These are phyloP conservation scores for Drechslera avenae DNA, from an alignment of 2,329 filamentous ascomycete species.

Conservation along the genomic window DNA sequence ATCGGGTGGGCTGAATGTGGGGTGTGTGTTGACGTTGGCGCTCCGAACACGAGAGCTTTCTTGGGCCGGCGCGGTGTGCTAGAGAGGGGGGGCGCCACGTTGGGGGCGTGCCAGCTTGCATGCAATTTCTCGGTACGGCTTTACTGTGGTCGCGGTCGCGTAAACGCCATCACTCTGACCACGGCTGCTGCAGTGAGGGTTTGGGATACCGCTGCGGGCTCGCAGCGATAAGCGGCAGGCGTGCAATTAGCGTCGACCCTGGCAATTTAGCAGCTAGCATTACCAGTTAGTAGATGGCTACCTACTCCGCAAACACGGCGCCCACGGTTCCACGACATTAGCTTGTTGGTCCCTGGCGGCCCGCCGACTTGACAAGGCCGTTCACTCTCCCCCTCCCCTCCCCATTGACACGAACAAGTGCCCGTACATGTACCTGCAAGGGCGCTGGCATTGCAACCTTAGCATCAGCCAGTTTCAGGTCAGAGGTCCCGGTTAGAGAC, in stretches of 20 bases:
- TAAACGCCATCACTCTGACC: not conserved
- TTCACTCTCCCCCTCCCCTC: too few species aligned
- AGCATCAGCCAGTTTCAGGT: constrained; percentile 12
- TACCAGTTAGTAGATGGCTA: too few species aligned
- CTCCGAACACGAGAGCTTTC: constrained; percentile 12
- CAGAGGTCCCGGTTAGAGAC: constrained; percentile 13
- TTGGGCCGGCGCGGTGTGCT: too few species aligned
- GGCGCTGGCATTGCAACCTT: constrained; percentile 9
- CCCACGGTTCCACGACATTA: constrained; percentile 11
- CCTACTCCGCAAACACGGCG: constrained; percentile 15
- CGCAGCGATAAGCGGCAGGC: constrained; percentile 5
- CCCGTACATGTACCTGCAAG: not conserved
- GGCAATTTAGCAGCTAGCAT: constrained; percentile 9
- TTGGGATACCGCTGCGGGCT: constrained; percentile 5
- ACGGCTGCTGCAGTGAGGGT: not conserved
- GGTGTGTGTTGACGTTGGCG: constrained; percentile 10
- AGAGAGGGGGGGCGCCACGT: not conserved
- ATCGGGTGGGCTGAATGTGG: constrained; percentile 10
- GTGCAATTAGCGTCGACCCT: constrained; percentile 18
- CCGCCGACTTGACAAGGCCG: not conserved
- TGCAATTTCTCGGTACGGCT: constrained; percentile 9
- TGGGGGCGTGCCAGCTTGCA: not conserved
- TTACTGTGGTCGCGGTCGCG: not conserved
- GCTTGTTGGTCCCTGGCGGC: constrained; percentile 3
- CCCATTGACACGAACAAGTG: not conserved